A percentile compares a stretch with the other conserved stretches of the same genome.
Evolutionary conservation across 73 alveolate species (phyloP).

Genomic region (Breviolum minutum): DNA sequence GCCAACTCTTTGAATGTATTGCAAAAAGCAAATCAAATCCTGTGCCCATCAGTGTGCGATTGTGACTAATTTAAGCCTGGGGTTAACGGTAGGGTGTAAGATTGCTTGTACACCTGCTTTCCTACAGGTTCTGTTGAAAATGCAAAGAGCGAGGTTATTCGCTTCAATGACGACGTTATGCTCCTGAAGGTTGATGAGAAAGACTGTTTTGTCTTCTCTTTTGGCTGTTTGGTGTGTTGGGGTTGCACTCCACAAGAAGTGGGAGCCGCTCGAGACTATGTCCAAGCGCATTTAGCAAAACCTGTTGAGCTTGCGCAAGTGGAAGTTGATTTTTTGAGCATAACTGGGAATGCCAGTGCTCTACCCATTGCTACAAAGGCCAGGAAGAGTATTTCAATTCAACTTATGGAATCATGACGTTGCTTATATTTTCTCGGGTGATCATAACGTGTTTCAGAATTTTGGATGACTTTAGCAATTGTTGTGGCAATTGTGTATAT

Average conservation of each 20-base stretch:
- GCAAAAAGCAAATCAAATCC: no score
- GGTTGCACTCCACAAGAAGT: conserved; percentile 95
- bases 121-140: no score
- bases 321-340: conserved; percentile 42
- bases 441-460: no score
- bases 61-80: no score
- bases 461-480: no score
- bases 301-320: conserved; percentile 6
- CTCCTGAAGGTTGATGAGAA: conserved; percentile 71
- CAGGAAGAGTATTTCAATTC: background rate
- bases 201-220: conserved; percentile 87
- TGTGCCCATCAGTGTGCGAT: no score
- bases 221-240: conserved; percentile 94
- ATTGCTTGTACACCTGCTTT: no score
- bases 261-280: conserved; percentile 19
- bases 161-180: conserved; percentile 74
- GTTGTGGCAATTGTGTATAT: no score
- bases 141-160: conserved; percentile 39
- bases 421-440: no score
- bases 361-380: conserved; percentile 65
- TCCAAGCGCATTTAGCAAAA: background rate
- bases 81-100: no score
- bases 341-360: conserved; percentile 25
- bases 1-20: no score
- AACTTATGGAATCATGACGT: no score